These are phyloP conservation scores for Taiozyma sp. DNA, from an alignment of 1,139 yeast species.

Conservation along the genomic window DNA sequence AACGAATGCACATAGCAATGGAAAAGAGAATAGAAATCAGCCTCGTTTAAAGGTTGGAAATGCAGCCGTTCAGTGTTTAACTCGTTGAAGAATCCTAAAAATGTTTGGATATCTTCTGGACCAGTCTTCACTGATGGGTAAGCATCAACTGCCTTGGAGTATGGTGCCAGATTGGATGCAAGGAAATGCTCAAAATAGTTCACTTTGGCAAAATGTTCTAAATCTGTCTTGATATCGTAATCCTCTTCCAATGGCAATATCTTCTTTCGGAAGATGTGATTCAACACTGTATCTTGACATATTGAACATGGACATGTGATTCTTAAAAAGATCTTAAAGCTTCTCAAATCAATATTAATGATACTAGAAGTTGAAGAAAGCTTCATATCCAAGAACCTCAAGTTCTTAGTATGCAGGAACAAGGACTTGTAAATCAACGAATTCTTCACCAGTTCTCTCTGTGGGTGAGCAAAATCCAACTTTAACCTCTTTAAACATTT, in stretches of 20 bases:
- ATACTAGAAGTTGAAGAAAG: slow-evolving; percentile 15
- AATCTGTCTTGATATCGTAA: slow-evolving; percentile 20
- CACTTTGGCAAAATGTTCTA: slow-evolving; percentile 28
- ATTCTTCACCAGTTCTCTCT: slow-evolving; percentile 26
- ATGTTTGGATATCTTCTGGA: slow-evolving; percentile 29
- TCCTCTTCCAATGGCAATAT: slow-evolving; percentile 27
- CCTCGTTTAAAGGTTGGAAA: slow-evolving; percentile 24
- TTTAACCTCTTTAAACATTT: slow-evolving; percentile 30
- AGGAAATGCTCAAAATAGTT: slow-evolving; percentile 31
- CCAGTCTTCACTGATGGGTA: slow-evolving; percentile 37
- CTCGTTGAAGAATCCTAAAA: slow-evolving; percentile 28
- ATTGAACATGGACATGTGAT: slow-evolving; percentile 29
- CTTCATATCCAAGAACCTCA: slow-evolving; percentile 34
- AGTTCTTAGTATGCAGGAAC: slow-evolving; percentile 26
- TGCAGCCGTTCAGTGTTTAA: slow-evolving; percentile 12
- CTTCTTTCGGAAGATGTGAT: slow-evolving; percentile 26
- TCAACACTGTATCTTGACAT: slow-evolving; percentile 23
- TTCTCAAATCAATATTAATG: slow-evolving; percentile 30
- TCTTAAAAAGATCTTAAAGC: slow-evolving; percentile 24
- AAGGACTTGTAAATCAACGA: slow-evolving; percentile 29
- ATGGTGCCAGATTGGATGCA: slow-evolving; percentile 30
- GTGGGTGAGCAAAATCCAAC: slow-evolving; percentile 33
- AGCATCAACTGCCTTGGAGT: slow-evolving; percentile 35
- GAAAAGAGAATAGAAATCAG: slow-evolving; percentile 29
- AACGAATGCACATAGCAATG: slow-evolving; percentile 34